phyloP scores from a whole-genome alignment of 2,329 filamentous ascomycete species.

The Myriosclerotinia duriaeana region DNA sequence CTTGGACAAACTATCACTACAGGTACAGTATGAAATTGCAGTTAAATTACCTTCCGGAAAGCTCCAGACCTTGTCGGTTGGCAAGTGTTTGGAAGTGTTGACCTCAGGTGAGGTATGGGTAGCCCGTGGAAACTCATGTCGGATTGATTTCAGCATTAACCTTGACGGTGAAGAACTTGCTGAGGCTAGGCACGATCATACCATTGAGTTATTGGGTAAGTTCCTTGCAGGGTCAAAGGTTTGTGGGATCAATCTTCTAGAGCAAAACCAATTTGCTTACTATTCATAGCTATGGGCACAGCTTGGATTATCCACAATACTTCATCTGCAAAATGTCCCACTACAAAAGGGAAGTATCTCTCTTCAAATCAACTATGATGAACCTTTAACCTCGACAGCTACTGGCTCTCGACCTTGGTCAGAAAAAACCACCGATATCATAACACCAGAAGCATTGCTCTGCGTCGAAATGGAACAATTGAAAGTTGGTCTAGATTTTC shows the following conservation, averaged over 20 bases:
- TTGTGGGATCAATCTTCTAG: background rate
- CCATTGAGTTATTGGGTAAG: conserved; percentile 29
- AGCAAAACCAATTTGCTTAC: conserved; percentile 18
- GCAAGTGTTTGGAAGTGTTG: conserved; percentile 26
- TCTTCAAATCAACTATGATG: conserved; percentile 30
- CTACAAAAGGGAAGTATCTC: conserved; percentile 21
- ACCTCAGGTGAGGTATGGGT: conserved; percentile 35
- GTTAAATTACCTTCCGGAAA: conserved; percentile 21
- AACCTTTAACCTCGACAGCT: conserved; percentile 11
- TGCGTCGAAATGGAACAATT: conserved; percentile 31
- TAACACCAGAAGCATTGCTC: conserved; percentile 28
- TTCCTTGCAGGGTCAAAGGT: conserved; percentile 33
- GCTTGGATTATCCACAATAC: conserved; percentile 31
- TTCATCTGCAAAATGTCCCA: conserved; percentile 10
- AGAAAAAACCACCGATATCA: conserved; percentile 25
- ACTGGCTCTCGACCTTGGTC: conserved; percentile 1
- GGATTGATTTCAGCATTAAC: conserved; percentile 30
- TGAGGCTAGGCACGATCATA: background rate
- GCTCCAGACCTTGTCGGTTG: conserved; percentile 7
- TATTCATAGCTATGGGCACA: conserved; percentile 35
- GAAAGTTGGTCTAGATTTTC: conserved; percentile 32
- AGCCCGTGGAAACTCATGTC: conserved; percentile 29
- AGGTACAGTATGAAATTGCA: conserved; percentile 22
- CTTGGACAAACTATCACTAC: conserved; percentile 28
- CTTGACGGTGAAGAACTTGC: conserved; percentile 26